Evolutionary conservation across 2,329 filamentous ascomycete genomes (phyloP).

Genomic region (Fusarium subtropicale): DNA sequence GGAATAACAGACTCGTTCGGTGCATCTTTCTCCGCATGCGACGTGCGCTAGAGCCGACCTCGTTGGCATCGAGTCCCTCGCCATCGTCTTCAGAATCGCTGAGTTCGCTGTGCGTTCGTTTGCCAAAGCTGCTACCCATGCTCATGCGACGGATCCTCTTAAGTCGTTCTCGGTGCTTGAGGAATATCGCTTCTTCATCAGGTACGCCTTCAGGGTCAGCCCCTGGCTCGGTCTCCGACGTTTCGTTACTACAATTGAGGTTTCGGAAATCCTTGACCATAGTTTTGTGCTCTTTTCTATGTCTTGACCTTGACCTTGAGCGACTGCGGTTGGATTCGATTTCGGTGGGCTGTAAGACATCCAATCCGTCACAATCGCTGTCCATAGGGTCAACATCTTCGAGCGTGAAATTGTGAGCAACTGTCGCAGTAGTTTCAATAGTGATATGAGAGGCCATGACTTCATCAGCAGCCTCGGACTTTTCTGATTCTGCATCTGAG

Average conservation of each 20-base stretch:
- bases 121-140: slow-evolving; percentile 66
- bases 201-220: slow-evolving; percentile 52
- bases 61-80: slow-evolving; percentile 55
- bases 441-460: slow-evolving; percentile 41
- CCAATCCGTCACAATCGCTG: slow-evolving; percentile 57
- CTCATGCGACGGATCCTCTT: slow-evolving; percentile 61
- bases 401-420: slow-evolving; percentile 53
- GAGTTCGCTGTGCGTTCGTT: slow-evolving; percentile 65
- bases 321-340: slow-evolving; percentile 61
- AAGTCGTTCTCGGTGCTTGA: slow-evolving; percentile 56
- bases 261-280: slow-evolving; percentile 60
- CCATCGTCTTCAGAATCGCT: slow-evolving; percentile 62
- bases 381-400: slow-evolving; percentile 63
- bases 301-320: slow-evolving; percentile 54
- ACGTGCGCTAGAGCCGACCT: slow-evolving; percentile 61
- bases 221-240: slow-evolving; percentile 53
- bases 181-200: slow-evolving; percentile 55
- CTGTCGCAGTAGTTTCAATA: slow-evolving; percentile 25
- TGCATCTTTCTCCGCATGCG: slow-evolving; percentile 61
- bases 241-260: slow-evolving; percentile 59
- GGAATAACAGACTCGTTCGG: slow-evolving; percentile 60
- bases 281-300: slow-evolving; percentile 55
- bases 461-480: slow-evolving; percentile 42
- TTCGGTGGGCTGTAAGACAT: slow-evolving; percentile 58
- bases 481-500: slow-evolving; percentile 41